Evolutionary conservation across 495 filamentous ascomycete genomes (phyloP).

Genomic region (Penicillium silybi): DNA sequence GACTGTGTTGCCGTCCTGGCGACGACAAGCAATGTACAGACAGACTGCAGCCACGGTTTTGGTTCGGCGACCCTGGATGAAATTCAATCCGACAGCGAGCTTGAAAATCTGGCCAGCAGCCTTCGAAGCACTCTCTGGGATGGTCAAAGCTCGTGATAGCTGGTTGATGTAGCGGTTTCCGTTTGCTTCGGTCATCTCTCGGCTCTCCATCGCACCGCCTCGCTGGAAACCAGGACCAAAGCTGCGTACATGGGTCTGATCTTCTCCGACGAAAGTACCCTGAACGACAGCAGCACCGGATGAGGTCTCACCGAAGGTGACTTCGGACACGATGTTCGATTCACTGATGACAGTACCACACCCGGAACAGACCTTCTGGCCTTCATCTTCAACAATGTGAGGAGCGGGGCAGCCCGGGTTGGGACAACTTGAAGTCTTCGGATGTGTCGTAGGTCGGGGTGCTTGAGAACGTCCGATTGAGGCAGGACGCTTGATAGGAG

Average conservation of each 20-base stretch:
- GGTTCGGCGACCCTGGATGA: conserved; percentile 84
- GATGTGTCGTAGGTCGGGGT: conserved; percentile 36
- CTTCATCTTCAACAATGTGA: conserved; percentile 52
- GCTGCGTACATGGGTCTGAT: conserved; percentile 65
- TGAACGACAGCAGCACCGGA: conserved; percentile 87
- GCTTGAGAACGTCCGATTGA: conserved; percentile 31
- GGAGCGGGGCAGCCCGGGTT: conserved; percentile 47
- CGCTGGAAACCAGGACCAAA: conserved; percentile 55
- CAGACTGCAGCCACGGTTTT: conserved; percentile 79
- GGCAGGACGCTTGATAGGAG: conserved; percentile 37
- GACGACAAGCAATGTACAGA: conserved; percentile 81
- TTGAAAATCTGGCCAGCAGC: conserved; percentile 70
- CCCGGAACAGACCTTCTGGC: conserved; percentile 62
- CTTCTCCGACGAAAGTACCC: conserved; percentile 79
- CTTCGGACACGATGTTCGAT: conserved; percentile 83
- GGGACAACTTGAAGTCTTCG: conserved; percentile 42
- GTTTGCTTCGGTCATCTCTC: conserved; percentile 69
- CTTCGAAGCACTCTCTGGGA: conserved; percentile 57
- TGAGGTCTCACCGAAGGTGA: conserved; percentile 80
- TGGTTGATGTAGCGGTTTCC: conserved; percentile 51
- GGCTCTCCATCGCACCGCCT: conserved; percentile 54
- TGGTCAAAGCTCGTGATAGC: conserved; percentile 46
- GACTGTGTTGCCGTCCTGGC: conserved; percentile 53
- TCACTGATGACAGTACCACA: conserved; percentile 82
- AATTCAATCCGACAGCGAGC: conserved; percentile 67